Conservation (phyloP, 768 basidiomycete genomes). For the Cyclocybe cylindracea region DNA sequence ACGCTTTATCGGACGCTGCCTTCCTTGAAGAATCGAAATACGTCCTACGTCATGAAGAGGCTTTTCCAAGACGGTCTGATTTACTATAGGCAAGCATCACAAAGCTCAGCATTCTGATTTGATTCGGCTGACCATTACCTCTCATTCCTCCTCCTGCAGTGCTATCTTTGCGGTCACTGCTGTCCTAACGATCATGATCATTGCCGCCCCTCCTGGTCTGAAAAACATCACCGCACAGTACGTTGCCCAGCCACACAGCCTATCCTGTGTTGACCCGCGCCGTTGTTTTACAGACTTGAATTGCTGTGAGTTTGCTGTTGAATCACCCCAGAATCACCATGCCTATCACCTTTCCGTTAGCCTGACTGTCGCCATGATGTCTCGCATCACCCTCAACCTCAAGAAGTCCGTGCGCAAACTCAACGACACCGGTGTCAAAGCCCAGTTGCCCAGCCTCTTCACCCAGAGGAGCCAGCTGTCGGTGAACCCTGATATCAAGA, state of each 20-base stretch:
- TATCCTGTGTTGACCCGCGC: neutral
- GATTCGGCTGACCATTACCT: neutral
- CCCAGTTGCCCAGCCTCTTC: slow-evolving; percentile 24
- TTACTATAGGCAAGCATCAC: slow-evolving; percentile 38
- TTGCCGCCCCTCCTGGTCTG: slow-evolving; percentile 38
- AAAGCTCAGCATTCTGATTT: neutral
- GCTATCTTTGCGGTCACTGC: slow-evolving; percentile 43
- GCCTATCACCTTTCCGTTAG: neutral
- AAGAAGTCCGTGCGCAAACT: slow-evolving; percentile 38
- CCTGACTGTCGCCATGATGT: slow-evolving; percentile 55
- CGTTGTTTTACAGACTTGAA: slow-evolving; percentile 27
- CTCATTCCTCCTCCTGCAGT: slow-evolving; percentile 18
- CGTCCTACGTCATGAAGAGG: slow-evolving; percentile 36
- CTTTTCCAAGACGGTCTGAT: slow-evolving; percentile 44
- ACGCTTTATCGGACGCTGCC: slow-evolving; percentile 38
- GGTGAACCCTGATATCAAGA: slow-evolving; percentile 11
- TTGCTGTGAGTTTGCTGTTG: slow-evolving; percentile 31
- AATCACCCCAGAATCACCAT: neutral
- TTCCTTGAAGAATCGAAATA: slow-evolving; percentile 23
- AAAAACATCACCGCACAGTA: slow-evolving; percentile 49
- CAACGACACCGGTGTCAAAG: slow-evolving; percentile 12
- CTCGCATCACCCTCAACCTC: slow-evolving; percentile 62
- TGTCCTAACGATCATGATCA: slow-evolving; percentile 45
- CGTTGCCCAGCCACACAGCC: slow-evolving; percentile 10
- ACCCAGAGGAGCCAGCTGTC: slow-evolving; percentile 14